Evolutionary conservation across 1,139 yeast species (phyloP), one percentile per base, ranked within the genome.

Genomic region (Taphrina communis): DNA sequence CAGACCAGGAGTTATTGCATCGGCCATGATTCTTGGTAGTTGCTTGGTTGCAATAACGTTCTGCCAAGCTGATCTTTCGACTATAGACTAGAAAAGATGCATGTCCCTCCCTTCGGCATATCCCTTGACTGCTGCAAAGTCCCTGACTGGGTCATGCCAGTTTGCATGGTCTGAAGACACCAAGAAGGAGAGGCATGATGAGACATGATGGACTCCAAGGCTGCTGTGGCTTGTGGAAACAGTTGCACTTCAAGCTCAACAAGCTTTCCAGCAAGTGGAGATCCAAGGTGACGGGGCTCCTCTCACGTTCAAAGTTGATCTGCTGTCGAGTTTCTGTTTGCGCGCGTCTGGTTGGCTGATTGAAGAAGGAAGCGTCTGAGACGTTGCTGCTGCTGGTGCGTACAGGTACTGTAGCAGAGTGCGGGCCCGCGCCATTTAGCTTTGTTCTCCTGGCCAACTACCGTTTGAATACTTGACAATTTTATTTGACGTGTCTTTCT

Each of bases 261-360:
- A 25, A 25, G 31, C 31, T 25, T 25, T 25, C 31, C 31, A 25
- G 42, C 42, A 39, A 39, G 42, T 39, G 42, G 31, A 25, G 31
- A 25, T 25, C 31, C 31, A 25, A 25, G 31, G 31, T 25, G 51
- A 11, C 19, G 36, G 55, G 55, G 55, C 55, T 50, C 55, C 55
- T 50, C 42, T 42, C 25, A 19, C 2, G 48, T 14, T 4, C 31
- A 17, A 53, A 53, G 58, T 53, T 31, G 58, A 36, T 53, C 25
- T 53, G 58, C 58, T 53, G 58, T 53, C 58, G n/a, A 53, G n/a
- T 31, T 53, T 44, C 48, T 44, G 48, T 44, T 14, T 44, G 48
- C 48, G 48, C 19, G 48, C 19, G 2, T 44, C 48, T 44, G 48
- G 9, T 44, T 44, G 48, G n/a, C n/a, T n/a, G 48, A 3, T 11